Evolutionary conservation across 2,329 filamentous ascomycete species (phyloP).

Genomic region (Pseudogymnoascus sp.): DNA sequence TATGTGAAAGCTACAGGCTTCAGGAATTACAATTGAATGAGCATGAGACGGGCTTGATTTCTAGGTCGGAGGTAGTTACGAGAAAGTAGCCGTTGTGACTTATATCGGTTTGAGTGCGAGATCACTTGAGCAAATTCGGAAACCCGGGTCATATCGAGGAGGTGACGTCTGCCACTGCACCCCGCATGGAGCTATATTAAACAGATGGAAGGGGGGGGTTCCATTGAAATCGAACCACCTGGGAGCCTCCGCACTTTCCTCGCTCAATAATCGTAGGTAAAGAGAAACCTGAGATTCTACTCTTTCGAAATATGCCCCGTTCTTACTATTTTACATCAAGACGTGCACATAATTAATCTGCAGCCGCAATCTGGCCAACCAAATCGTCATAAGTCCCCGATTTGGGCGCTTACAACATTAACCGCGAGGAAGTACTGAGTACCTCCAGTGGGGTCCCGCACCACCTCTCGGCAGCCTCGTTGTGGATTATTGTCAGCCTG

Average conservation of each 20-base stretch:
- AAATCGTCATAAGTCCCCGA: not conserved
- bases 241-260: not conserved
- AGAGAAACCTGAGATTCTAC: not conserved
- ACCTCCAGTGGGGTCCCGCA: slow-evolving; percentile 3
- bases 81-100: not conserved
- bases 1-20: not conserved
- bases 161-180: not conserved
- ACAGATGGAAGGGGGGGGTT: not conserved
- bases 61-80: not conserved
- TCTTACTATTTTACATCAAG: not conserved
- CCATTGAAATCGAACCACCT: not conserved
- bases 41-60: not conserved
- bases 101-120: not conserved
- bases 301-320: not conserved
- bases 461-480: slow-evolving; percentile 6
- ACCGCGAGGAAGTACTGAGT: slow-evolving; percentile 5
- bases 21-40: not conserved
- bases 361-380: no score
- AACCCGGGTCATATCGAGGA: not conserved
- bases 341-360: not conserved
- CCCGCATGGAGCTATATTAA: not conserved
- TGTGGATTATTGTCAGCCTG: slow-evolving; percentile 8
- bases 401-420: not conserved
- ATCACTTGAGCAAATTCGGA: not conserved
- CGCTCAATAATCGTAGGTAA: not conserved